Base-by-base conservation (phyloP, 768 basidiomycete genomes). In the Rhodotorula kratochvilovae region DNA sequence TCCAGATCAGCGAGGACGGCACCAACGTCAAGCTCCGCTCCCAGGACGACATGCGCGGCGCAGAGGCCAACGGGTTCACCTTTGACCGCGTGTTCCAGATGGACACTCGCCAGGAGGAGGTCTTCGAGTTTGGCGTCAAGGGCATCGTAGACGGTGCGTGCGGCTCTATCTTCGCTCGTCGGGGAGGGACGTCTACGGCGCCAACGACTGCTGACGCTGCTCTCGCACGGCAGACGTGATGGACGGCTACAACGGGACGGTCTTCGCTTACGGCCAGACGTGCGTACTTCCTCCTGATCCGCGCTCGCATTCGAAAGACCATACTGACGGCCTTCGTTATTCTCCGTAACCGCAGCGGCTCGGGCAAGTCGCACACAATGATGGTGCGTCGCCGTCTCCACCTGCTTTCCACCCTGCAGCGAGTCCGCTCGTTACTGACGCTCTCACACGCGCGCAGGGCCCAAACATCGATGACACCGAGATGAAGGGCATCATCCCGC, bases 121-220 rank as follows among this genome's bases (percentile, higher is more conserved):
- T 99, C 58, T 99, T 97, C 80, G 94, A 98, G 81, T 99, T 96
- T 80, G 96, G 96, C 63, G 91, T 99, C 51, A 95, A 93, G 81
- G 95, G 93, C 72, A 95, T 94, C 78, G 93, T 96, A 35, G 90
- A 90, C 85, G 92, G 91, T 92, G 35, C 60, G 78, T 65, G 15
- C 39, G 55, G 10, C n/a, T 29, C 17, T 3, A 56, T 36, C 53
- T 36, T 53, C 19, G 27, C 46, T 55, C 60, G 62, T 35, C n/a
- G 3, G 12, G 2, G 15, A 7, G 16, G 33, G 15, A 23, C 33
- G 13, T 17, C 53, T 3, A 2, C n/a, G n/a, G n/a, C n/a, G n/a
- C n/a, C n/a, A n/a, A 39, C 8, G 39, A 7, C 39, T 7, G 39
- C 39, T 39, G 17, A 13, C 42, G 6, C 51, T 45, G 57, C 23